phyloP scores from a whole-genome alignment of 441 rosid genomes.

The Viola pubescens region DNA sequence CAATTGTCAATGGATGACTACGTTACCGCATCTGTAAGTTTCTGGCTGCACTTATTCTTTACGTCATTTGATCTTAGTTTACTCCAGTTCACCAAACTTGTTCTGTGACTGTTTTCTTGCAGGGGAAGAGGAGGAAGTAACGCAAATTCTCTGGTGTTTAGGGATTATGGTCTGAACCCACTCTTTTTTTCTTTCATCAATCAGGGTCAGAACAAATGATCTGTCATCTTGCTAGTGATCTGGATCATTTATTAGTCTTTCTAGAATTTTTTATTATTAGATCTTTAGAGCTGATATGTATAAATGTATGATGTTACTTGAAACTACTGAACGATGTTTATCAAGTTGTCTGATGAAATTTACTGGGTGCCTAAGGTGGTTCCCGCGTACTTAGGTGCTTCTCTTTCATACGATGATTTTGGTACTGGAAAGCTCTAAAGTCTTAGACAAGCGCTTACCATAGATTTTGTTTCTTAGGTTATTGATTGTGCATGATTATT shows the following conservation, averaged over 20 bases:
- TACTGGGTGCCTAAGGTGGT: background rate
- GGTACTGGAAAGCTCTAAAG: too few species aligned
- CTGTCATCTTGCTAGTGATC: background rate
- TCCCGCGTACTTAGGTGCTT: too few species aligned
- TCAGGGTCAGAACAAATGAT: background rate
- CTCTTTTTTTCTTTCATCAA: background rate
- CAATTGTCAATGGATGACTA: slow-evolving; percentile 81
- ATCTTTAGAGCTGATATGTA: background rate
- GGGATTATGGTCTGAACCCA: background rate
- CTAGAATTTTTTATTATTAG: background rate
- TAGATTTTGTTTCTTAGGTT: too few species aligned
- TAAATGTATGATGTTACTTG: background rate
- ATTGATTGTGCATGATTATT: too few species aligned
- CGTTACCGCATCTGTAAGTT: slow-evolving; percentile 44
- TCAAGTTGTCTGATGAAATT: background rate
- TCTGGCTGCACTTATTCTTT: background rate
- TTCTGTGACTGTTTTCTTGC: slow-evolving; percentile 17
- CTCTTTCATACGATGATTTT: too few species aligned
- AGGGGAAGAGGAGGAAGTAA: slow-evolving; percentile 90
- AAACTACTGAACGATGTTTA: background rate
- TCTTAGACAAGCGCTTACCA: too few species aligned
- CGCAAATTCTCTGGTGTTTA: background rate
- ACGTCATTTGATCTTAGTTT: background rate
- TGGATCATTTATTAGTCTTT: too few species aligned
- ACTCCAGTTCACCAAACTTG: background rate